A percentile compares a stretch with the other conserved stretches of the same genome.
phyloP scores from a whole-genome alignment of 371 early-diverging fungal species.

The Syncephalis plumigaleata region DNA sequence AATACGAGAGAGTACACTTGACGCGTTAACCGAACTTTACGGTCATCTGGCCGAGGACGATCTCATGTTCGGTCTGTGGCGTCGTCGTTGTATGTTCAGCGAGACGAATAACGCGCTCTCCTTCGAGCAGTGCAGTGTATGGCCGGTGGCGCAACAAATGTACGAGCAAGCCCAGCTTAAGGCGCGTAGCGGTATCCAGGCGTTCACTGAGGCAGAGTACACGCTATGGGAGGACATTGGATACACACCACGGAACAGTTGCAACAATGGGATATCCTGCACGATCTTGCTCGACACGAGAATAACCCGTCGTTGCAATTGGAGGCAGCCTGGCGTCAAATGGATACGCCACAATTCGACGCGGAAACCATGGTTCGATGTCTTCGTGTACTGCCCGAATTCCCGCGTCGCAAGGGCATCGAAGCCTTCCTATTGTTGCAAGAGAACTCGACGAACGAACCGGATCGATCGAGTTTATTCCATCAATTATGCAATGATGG shows the following conservation, averaged over 20 bases:
- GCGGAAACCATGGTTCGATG: constrained; percentile 47
- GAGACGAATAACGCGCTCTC: constrained; percentile 96
- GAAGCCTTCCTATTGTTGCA: constrained; percentile 69
- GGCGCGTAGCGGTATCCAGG: constrained; percentile 69
- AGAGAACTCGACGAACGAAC: constrained; percentile 38
- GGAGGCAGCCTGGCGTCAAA: constrained; percentile 82
- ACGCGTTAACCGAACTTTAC: constrained; percentile 78
- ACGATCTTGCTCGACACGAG: constrained; percentile 84
- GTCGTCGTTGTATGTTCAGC: constrained; percentile 74
- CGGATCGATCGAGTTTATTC: constrained; percentile 48
- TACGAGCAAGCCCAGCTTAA: constrained; percentile 91
- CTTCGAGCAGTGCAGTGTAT: constrained; percentile 87
- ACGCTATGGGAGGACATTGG: constrained; percentile 98
- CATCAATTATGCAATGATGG: constrained; percentile 73
- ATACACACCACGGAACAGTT: constrained; percentile 77
- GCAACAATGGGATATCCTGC: constrained; percentile 97
- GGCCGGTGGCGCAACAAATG: constrained; percentile 80
- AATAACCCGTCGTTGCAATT: constrained; percentile 62
- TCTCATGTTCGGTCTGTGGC: constrained; percentile 86
- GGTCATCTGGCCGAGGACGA: constrained; percentile 64
- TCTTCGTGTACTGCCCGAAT: constrained; percentile 33
- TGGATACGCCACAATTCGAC: constrained; percentile 69
- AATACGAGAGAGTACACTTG: constrained; percentile 72
- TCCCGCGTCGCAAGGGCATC: constrained; percentile 62
- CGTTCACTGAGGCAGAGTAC: constrained; percentile 95